phyloP scores from a whole-genome alignment of 768 basidiomycete species.

The Hirschioporus abietinus region DNA sequence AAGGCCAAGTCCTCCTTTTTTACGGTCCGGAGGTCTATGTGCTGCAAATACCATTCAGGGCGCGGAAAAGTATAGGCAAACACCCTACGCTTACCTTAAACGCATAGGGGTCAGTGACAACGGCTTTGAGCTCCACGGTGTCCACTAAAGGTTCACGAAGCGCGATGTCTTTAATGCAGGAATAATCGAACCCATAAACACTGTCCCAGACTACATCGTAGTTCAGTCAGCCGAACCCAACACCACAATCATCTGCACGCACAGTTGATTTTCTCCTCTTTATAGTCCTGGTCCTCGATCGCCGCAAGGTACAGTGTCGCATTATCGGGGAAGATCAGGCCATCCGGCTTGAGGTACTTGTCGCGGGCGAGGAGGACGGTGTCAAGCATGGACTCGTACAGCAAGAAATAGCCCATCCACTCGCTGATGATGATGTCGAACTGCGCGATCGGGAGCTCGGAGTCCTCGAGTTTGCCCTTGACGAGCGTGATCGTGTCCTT shows the following conservation, averaged over 20 bases:
- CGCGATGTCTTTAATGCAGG: slow-evolving; percentile 98
- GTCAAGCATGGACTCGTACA: slow-evolving; percentile 99
- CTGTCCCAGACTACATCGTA: slow-evolving; percentile 92
- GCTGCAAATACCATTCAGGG: slow-evolving; percentile 35
- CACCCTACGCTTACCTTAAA: slow-evolving; percentile 57
- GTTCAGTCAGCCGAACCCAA: slow-evolving; percentile 6
- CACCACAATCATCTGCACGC: slow-evolving; percentile 27
- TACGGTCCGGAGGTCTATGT: slow-evolving; percentile 85
- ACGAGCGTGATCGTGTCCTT: slow-evolving; percentile 91
- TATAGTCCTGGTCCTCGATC: slow-evolving; percentile 99
- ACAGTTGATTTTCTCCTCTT: slow-evolving; percentile 99
- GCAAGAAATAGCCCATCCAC: slow-evolving; percentile 99
- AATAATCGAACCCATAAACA: slow-evolving; percentile 99
- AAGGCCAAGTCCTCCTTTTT: slow-evolving; percentile 96
- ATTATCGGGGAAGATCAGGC: slow-evolving; percentile 93
- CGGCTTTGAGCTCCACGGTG: slow-evolving; percentile 95
- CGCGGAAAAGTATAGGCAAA: not conserved
- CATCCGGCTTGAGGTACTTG: slow-evolving; percentile 88
- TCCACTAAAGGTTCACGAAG: slow-evolving; percentile 95
- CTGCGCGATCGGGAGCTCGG: slow-evolving; percentile 78
- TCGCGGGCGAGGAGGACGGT: slow-evolving; percentile 95
- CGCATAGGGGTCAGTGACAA: slow-evolving; percentile 87
- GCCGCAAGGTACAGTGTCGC: slow-evolving; percentile 91
- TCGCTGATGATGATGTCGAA: slow-evolving; percentile 99
- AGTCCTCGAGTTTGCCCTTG: slow-evolving; percentile 96